Evolutionary conservation across 2,329 filamentous ascomycete species (phyloP).

Genomic region (Ophiocordyceps australis): DNA sequence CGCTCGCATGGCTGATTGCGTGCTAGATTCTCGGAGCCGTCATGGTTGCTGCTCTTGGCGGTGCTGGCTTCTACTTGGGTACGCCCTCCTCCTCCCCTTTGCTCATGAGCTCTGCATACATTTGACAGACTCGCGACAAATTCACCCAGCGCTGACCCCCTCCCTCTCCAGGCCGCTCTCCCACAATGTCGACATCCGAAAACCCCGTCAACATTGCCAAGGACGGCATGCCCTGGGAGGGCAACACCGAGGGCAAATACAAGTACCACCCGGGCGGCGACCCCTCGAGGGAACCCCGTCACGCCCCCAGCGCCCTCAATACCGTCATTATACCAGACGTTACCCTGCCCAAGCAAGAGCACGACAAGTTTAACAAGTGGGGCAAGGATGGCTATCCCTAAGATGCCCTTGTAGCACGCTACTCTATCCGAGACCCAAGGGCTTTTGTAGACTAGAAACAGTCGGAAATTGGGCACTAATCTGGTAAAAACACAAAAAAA

Average conservation of each 20-base stretch:
- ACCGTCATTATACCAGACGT: conserved; percentile 88
- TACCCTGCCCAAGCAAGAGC: conserved; percentile 77
- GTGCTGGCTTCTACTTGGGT: conserved; percentile 85
- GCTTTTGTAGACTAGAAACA: neutral
- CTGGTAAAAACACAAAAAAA: too few relatives aligned
- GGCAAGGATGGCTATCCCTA: conserved; percentile 83
- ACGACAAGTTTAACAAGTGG: conserved; percentile 99
- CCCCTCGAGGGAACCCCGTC: conserved; percentile 53
- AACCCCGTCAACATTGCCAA: conserved; percentile 53
- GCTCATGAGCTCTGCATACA: neutral
- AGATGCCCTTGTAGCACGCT: conserved; percentile 1
- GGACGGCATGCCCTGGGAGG: conserved; percentile 84
- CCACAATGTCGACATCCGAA: conserved; percentile 74
- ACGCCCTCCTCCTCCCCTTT: conserved; percentile 8
- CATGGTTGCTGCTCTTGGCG: conserved; percentile 74
- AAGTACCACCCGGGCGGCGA: conserved; percentile 79
- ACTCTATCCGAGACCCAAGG: neutral
- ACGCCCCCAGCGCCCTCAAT: conserved; percentile 91
- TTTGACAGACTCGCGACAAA: too few relatives aligned
- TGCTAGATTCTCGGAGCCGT: conserved; percentile 71
- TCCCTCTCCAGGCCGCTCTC: conserved; percentile 48
- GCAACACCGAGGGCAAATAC: conserved; percentile 46
- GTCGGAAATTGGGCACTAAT: too few relatives aligned
- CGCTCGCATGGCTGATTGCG: neutral
- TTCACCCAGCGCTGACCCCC: too few relatives aligned